phyloP scores from a whole-genome alignment of 2,329 filamentous ascomycete genomes.

The Tolypocladium sp. region DNA sequence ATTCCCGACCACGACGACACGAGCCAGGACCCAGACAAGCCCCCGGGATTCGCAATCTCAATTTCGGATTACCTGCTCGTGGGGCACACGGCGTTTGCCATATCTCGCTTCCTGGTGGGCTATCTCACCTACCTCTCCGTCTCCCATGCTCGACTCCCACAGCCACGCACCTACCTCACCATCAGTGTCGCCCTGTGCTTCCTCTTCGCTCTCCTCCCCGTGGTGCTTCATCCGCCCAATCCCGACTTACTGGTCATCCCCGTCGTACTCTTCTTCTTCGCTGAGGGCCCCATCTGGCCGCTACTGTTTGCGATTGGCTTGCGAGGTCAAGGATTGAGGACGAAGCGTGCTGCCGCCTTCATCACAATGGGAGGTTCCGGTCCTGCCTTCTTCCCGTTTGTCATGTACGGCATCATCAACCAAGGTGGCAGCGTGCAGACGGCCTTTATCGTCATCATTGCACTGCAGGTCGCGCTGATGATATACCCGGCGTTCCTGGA shows the following conservation, averaged over 20 bases:
- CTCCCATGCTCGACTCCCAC: constrained; percentile 40
- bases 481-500: constrained; percentile 41
- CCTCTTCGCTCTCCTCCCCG: constrained; percentile 40
- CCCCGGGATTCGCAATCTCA: constrained; percentile 40
- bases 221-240: constrained; percentile 33
- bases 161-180: constrained; percentile 60
- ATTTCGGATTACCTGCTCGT: constrained; percentile 60
- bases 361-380: constrained; percentile 70
- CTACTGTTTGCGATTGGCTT: constrained; percentile 74
- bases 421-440: constrained; percentile 50
- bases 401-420: constrained; percentile 59
- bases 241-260: constrained; percentile 48
- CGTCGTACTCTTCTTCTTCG: constrained; percentile 64
- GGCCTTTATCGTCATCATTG: constrained; percentile 55
- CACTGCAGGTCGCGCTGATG: constrained; percentile 35
- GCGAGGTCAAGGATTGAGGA: constrained; percentile 69
- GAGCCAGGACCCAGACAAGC: constrained; percentile 18
- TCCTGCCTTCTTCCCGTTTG: constrained; percentile 64
- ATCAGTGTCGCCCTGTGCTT: constrained; percentile 53
- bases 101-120: constrained; percentile 62
- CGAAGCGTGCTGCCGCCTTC: constrained; percentile 68
- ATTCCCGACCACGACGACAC: constrained; percentile 17
- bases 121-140: constrained; percentile 51
- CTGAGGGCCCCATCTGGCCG: constrained; percentile 75
- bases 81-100: constrained; percentile 62